Evolutionary conservation across 108 stramenopile species (phyloP).

Genomic region (Mediolabrus comicus): DNA sequence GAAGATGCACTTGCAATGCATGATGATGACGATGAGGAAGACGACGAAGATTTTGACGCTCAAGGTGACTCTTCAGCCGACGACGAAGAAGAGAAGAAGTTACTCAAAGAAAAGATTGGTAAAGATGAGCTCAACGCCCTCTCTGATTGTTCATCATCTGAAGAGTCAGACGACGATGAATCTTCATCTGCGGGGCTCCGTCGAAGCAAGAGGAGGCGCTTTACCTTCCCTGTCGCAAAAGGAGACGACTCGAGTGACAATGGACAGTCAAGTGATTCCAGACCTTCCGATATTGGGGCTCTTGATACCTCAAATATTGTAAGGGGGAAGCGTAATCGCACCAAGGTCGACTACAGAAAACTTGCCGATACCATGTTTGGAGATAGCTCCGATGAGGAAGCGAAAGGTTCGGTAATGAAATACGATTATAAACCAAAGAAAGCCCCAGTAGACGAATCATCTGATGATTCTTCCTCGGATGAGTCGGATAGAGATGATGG

Average conservation of each 20-base stretch:
- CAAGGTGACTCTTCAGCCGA: slow-evolving; percentile 37
- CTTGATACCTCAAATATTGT: slow-evolving; percentile 80
- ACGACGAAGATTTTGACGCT: slow-evolving; percentile 49
- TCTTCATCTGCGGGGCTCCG: neutral
- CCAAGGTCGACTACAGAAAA: slow-evolving; percentile 72
- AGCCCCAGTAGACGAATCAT: neutral
- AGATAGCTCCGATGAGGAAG: slow-evolving; percentile 56
- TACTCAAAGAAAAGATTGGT: slow-evolving; percentile 61
- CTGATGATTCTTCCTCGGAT: slow-evolving; percentile 11
- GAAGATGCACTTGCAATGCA: slow-evolving; percentile 10
- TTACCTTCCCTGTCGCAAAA: neutral
- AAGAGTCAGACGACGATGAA: slow-evolving; percentile 19
- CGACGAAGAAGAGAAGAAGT: slow-evolving; percentile 27
- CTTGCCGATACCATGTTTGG: slow-evolving; percentile 84
- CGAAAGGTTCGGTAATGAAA: slow-evolving; percentile 12
- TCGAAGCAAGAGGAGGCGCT: slow-evolving; percentile 10
- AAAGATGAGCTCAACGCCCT: slow-evolving; percentile 73
- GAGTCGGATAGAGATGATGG: slow-evolving; percentile 22
- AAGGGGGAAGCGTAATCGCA: slow-evolving; percentile 71
- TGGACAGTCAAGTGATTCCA: slow-evolving; percentile 4
- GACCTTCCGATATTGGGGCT: slow-evolving; percentile 37
- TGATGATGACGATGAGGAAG: slow-evolving; percentile 50
- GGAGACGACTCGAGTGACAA: neutral
- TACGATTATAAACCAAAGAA: slow-evolving; percentile 21
- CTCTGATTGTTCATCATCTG: slow-evolving; percentile 33